Base-by-base conservation (phyloP, 2,329 filamentous ascomycete genomes). In the Chalaropsis ovoidea region DNA sequence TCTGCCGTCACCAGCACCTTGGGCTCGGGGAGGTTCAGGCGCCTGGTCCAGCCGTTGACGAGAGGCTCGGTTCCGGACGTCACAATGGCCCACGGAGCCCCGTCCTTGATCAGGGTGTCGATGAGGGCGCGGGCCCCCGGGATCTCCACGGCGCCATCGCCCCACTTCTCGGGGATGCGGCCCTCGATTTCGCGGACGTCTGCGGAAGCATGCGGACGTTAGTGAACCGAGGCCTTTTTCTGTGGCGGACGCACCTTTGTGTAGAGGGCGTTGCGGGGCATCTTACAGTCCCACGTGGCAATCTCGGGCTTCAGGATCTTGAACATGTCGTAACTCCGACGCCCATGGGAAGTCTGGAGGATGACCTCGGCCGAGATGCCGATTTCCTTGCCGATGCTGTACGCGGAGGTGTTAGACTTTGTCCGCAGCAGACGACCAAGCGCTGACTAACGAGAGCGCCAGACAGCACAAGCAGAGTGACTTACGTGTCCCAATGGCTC, bases 251-350 rank as follows among this genome's bases (percentile, higher is more conserved):
- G 17, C 5, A 39, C 13, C 43, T n/a, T 19, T 10, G 27, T n/a
- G 27, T 17, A 7, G 13, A 1, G 27, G 27, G 62, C 11, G 0
- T 42, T n/a, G 3, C n/a, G 41, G 49, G 39, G 15, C 19, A 61
- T 39, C 89, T 77, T 77, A 95, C 90, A 96, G 69, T 96, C 90
- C 90, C 89, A 93, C 71, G 87, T 96, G 52, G 94, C 94, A 73
- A 90, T 90, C 70, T 89, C 86, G 17, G 90, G 88, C 68, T 89
- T 86, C 67, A 96, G 83, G 35, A 92, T 78, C 73, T 83, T 83
- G 67, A 99, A 80, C 2, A 88, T 85, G 71, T 99, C 94, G 72
- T 97, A 96, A 70, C 86, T 90, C 67, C 94, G 81, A 67, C 93
- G 85, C 68, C 94, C 94, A 76, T 99, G 94, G 4, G 91, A 96